Evolutionary conservation across 148 eudicot genomes (phyloP).

Genomic region (Nepenthes gracilis): DNA sequence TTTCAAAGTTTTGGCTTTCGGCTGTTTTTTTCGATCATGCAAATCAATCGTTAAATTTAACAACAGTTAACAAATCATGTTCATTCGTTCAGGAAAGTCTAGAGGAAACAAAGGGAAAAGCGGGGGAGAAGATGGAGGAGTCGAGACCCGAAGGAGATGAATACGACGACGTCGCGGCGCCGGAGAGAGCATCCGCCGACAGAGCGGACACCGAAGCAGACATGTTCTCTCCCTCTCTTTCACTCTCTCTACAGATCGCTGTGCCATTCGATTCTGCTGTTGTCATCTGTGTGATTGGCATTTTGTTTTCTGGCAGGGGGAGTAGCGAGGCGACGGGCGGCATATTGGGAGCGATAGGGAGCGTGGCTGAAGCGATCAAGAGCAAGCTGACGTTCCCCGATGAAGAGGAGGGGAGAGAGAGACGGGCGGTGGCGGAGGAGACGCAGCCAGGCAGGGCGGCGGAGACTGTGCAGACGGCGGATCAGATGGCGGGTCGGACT

Average conservation of each 20-base stretch:
- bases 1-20: too few species aligned
- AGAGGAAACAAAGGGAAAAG: constrained; percentile 9
- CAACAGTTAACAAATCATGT: too few species aligned
- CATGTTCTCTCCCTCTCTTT: too few species aligned
- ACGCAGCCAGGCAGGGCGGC: constrained; percentile 9
- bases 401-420: constrained; percentile 5
- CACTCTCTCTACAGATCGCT: too few species aligned
- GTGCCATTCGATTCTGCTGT: not conserved
- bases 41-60: too few species aligned
- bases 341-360: constrained; percentile 29
- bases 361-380: constrained; percentile 29
- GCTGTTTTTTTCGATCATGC: too few species aligned
- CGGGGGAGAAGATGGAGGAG: constrained; percentile 43
- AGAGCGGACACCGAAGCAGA: constrained; percentile 24
- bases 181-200: constrained; percentile 4
- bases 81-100: constrained; percentile 21
- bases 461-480: constrained; percentile 24
- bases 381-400: constrained; percentile 26
- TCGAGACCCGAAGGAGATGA: constrained; percentile 28
- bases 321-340: constrained; percentile 18
- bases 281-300: too few species aligned
- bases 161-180: constrained; percentile 12
- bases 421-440: constrained; percentile 12
- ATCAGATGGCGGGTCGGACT: constrained; percentile 32
- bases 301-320: not conserved